Evolutionary conservation across 306 rosid species (phyloP).

Genomic region (Malus orientalis): DNA sequence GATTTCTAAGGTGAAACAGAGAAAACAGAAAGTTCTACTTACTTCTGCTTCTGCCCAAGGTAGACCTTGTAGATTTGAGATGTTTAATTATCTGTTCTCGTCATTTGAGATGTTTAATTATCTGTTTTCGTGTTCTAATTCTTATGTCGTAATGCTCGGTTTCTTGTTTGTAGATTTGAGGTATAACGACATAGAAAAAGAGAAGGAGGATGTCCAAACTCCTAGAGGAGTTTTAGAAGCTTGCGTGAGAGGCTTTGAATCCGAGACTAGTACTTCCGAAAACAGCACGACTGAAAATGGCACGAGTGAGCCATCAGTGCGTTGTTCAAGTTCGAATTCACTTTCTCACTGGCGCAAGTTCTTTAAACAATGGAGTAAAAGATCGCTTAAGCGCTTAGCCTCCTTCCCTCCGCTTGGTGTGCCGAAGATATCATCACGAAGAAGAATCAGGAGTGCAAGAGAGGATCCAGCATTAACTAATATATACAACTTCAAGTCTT

Average conservation of each 20-base stretch:
- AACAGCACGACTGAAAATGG: background rate
- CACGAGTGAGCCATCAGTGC: constrained; percentile 12
- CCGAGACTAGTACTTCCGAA: constrained; percentile 13
- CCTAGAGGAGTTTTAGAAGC: constrained; percentile 87
- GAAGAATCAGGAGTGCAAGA: constrained; percentile 45
- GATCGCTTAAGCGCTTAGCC: constrained; percentile 32
- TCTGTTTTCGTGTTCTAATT: background rate
- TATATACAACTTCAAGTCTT: constrained; percentile 39
- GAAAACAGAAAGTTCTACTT: constrained; percentile 11
- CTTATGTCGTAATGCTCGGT: background rate
- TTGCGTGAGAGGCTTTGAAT: constrained; percentile 22
- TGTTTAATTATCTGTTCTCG: background rate
- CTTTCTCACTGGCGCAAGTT: constrained; percentile 33
- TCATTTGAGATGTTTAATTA: background rate
- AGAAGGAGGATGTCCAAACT: constrained; percentile 46
- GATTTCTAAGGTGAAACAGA: constrained; percentile 4
- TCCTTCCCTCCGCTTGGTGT: constrained; percentile 44
- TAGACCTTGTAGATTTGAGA: constrained; percentile 1
- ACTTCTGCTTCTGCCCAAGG: constrained; percentile 46
- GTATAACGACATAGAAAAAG: constrained; percentile 49
- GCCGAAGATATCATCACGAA: constrained; percentile 38
- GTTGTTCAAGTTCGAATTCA: constrained; percentile 25
- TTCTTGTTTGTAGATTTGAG: constrained; percentile 49
- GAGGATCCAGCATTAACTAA: constrained; percentile 25
- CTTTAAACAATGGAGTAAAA: constrained; percentile 37